Percentiles rank a stretch among this genome's conserved stretches.
Conservation (phyloP, 495 filamentous ascomycete genomes). For the Podospora appendiculata region DNA sequence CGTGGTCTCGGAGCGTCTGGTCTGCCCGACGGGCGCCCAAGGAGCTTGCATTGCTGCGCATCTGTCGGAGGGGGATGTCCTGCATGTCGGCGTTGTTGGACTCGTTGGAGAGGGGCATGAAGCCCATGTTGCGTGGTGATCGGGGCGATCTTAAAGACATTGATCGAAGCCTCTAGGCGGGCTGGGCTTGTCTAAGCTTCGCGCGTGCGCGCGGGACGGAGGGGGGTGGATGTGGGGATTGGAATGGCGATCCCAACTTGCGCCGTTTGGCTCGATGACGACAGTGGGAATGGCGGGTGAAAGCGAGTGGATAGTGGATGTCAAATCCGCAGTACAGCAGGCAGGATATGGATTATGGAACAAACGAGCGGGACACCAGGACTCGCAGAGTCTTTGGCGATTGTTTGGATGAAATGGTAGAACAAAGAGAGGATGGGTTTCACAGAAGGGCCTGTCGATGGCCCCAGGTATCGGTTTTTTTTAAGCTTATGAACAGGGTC, state of each 20-base stretch:
- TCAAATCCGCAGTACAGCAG: not conserved
- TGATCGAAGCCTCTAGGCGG: not conserved
- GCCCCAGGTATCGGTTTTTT: not conserved
- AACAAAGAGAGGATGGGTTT: not conserved
- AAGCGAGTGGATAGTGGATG: not conserved
- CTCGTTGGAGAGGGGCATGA: constrained; percentile 20
- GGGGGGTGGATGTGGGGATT: not conserved
- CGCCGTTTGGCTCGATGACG: not conserved
- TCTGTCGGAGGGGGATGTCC: constrained; percentile 45
- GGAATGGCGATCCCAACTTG: not conserved
- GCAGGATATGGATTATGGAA: not conserved
- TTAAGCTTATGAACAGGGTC: too few species aligned
- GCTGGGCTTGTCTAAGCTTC: not conserved
- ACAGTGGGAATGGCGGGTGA: not conserved
- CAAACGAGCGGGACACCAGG: too few species aligned
- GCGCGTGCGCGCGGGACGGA: not conserved
- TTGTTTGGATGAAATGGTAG: not conserved
- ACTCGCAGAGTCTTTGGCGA: not conserved
- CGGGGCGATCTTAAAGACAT: constrained; percentile 24
- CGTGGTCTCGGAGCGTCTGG: constrained; percentile 26
- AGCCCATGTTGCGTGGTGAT: constrained; percentile 21
- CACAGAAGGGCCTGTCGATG: not conserved
- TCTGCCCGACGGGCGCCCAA: constrained; percentile 41
- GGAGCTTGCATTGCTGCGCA: constrained; percentile 41
- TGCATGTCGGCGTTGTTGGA: constrained; percentile 24